Base-by-base conservation (phyloP, 78 protist genomes). In the Speleostelium caveatum region DNA sequence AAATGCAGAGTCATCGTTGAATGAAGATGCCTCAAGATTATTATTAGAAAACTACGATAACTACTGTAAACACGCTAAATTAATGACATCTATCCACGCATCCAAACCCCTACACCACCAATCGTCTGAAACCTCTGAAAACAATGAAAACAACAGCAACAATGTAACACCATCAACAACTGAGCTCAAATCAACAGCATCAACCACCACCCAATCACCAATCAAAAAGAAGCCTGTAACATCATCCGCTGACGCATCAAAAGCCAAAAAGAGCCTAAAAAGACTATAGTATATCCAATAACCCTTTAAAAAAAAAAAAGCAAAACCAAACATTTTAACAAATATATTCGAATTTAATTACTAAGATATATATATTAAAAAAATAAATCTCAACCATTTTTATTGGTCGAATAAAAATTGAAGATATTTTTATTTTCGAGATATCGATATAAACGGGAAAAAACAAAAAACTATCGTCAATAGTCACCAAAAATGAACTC, bases 1-100 rank as follows among this genome's bases (percentile, higher is more conserved):
- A 30, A 97, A 97, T 94, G 98, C 99, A 2, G 99, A 97, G 75
- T 95, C 98, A 4, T 99, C 99, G 0, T 97, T 99, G 53, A 99
- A 99, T 77, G 99, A 98, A 68, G 99, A 97, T 65, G 99, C 99
- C 5, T 99, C 98, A 2, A 93, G 90, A 87, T 86, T 98, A 26
- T 68, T 97, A 8, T 85, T 96, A 58, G 99, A 99, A 59, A 89
- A 94, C 58, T 79, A 90, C 36, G 98, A 96, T 4, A 97, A 75
- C 35, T 99, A 95, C 75, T 75, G 86, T 35, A 87, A 89, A 66
- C 95, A 75, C 32, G 99, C 99, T 3, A 51, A 56, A 26, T 32
- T 97, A 66, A 78, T 94, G 90, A 97, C 98, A 10, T 39, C 66
- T 0, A 87, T 96, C 30, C 95, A 96, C 49, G 97, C 98, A 28